Evolutionary conservation across 2,329 filamentous ascomycete genomes (phyloP).

Genomic region (Epicoccum sorghinum): DNA sequence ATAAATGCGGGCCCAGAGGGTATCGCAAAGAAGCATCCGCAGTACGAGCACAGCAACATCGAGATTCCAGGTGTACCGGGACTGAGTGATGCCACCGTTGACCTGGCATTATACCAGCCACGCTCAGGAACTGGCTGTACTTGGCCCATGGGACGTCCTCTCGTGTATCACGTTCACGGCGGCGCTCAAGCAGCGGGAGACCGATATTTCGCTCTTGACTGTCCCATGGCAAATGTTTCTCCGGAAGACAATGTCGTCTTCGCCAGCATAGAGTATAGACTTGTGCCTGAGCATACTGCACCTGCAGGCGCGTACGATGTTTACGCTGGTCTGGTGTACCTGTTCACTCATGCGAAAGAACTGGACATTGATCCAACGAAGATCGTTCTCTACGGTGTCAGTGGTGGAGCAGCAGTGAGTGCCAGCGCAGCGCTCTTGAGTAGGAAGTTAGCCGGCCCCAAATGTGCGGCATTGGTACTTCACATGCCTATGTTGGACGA

Average conservation of each 20-base stretch:
- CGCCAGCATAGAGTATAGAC: conserved; percentile 49
- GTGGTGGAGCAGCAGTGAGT: conserved; percentile 53
- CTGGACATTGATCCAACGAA: conserved; percentile 51
- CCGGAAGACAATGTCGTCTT: conserved; percentile 23
- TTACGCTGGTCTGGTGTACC: conserved; percentile 30
- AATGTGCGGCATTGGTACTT: conserved; percentile 51
- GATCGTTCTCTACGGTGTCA: conserved; percentile 53
- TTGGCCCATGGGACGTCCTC: conserved; percentile 1
- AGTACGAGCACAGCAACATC: conserved; percentile 2
- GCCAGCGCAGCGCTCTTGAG: conserved; percentile 49
- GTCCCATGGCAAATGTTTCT: conserved; percentile 32
- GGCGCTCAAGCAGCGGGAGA: conserved; percentile 49
- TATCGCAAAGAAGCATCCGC: background rate
- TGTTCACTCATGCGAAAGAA: conserved; percentile 42
- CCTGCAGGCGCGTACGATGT: conserved; percentile 47
- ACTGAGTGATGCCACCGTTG: background rate
- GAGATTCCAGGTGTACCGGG: background rate
- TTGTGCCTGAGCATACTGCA: conserved; percentile 51
- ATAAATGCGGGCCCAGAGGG: background rate
- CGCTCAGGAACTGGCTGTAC: background rate
- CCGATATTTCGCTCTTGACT: conserved; percentile 31
- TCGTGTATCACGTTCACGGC: conserved; percentile 46
- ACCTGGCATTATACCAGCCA: background rate
- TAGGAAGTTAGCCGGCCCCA: conserved; percentile 40
- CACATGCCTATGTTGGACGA: conserved; percentile 58